phyloP scores from a whole-genome alignment of 1,284 basidiomycete genomes.

The Cutaneotrichosporon sp. region DNA sequence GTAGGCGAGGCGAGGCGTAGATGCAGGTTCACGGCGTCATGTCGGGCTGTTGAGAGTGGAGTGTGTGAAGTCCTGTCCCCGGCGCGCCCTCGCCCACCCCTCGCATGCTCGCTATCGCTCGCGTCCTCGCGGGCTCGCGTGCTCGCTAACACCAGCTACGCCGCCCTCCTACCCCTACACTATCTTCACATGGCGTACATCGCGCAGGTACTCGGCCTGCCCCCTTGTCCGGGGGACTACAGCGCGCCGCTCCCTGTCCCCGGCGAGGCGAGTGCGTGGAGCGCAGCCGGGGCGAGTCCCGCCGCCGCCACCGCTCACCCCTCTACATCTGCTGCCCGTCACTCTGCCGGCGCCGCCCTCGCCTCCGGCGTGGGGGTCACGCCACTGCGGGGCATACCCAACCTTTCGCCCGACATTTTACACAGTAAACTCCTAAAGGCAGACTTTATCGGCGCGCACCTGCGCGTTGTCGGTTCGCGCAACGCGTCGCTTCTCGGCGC shows the following conservation, averaged over 20 bases:
- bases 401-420: constrained; percentile 31
- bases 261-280: no score
- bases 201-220: constrained; percentile 26
- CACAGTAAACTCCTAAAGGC: constrained; percentile 49
- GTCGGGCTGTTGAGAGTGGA: no score
- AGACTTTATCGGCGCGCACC: constrained; percentile 48
- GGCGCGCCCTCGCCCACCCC: no score
- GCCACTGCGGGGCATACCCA: constrained; percentile 49
- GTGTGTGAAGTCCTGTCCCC: no score
- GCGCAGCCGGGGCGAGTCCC: background rate
- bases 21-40: no score
- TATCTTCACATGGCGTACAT: constrained; percentile 42
- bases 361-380: constrained; percentile 11
- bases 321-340: constrained; percentile 26
- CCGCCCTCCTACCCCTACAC: constrained; percentile 37
- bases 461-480: constrained; percentile 28
- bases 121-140: no score
- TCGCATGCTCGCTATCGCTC: no score
- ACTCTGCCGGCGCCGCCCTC: background rate
- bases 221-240: constrained; percentile 7
- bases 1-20: background rate
- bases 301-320: constrained; percentile 26
- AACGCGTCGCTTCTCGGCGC: constrained; percentile 42
- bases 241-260: background rate
- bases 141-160: constrained; percentile 30